Conservation (phyloP, 768 basidiomycete genomes). For the Krasilnikovozyma curviuscula region DNA sequence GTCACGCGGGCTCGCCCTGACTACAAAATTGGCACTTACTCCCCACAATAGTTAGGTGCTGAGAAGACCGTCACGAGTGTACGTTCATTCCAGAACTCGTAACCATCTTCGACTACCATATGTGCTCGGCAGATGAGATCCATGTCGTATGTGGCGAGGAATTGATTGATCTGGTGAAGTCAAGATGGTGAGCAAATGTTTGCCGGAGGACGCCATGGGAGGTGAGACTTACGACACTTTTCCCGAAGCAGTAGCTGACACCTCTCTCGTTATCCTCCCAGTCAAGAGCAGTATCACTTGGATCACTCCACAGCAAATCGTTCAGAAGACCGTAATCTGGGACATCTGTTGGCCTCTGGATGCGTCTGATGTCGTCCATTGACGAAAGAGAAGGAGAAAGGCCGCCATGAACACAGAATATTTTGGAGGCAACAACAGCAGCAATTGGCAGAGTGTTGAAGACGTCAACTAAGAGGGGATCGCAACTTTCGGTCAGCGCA, state of each 20-base stretch:
- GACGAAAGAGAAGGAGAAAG: conserved; percentile 41
- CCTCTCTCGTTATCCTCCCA: conserved; percentile 99
- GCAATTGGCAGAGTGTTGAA: conserved; percentile 99
- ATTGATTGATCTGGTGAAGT: conserved; percentile 52
- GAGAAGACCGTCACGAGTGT: conserved; percentile 97
- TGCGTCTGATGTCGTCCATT: conserved; percentile 97
- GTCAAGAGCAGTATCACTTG: conserved; percentile 87
- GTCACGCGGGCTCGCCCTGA: conserved; percentile 6
- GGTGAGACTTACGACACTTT: conserved; percentile 38
- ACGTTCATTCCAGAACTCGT: conserved; percentile 99
- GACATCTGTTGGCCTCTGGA: conserved; percentile 93
- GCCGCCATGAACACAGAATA: conserved; percentile 82
- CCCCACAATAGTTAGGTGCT: conserved; percentile 43
- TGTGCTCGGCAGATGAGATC: conserved; percentile 88
- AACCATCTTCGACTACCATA: conserved; percentile 94
- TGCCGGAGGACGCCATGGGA: background rate
- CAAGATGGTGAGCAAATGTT: background rate
- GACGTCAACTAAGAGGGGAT: conserved; percentile 44
- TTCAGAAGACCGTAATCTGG: conserved; percentile 95
- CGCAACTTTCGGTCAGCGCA: background rate
- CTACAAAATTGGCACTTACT: conserved; percentile 7
- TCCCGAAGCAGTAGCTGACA: conserved; percentile 97
- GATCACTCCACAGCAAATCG: conserved; percentile 94
- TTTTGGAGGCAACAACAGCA: conserved; percentile 95
- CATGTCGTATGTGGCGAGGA: conserved; percentile 37